A percentile compares a stretch with the other conserved stretches of the same genome.
Evolutionary conservation across 2,329 filamentous ascomycete species (phyloP).

Genomic region (Calonectria pseudoturangicola): DNA sequence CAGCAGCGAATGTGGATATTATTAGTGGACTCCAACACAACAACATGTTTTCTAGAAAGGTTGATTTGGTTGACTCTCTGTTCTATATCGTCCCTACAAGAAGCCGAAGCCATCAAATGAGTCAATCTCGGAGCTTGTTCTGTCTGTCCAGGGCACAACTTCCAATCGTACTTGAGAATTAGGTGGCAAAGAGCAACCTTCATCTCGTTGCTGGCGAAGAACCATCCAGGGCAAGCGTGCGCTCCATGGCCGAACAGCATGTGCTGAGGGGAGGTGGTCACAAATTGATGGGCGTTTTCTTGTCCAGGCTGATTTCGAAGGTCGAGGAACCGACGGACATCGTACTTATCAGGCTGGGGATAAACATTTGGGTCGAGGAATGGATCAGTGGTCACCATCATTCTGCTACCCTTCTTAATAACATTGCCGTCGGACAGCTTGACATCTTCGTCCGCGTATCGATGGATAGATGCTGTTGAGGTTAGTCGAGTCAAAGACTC

Average conservation of each 20-base stretch:
- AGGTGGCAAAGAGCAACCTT: slow-evolving; percentile 71
- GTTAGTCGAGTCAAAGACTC: neutral
- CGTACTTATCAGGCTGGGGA: slow-evolving; percentile 62
- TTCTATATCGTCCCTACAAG: too few species aligned
- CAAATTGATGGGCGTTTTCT: slow-evolving; percentile 62
- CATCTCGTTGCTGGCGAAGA: slow-evolving; percentile 70
- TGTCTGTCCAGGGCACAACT: slow-evolving; percentile 51
- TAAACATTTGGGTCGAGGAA: slow-evolving; percentile 20
- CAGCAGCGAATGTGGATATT: too few species aligned
- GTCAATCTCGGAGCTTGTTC: neutral
- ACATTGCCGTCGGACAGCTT: slow-evolving; percentile 8
- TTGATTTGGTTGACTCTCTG: too few species aligned
- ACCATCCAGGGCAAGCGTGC: slow-evolving; percentile 71
- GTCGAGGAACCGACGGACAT: slow-evolving; percentile 67
- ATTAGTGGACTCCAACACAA: too few species aligned
- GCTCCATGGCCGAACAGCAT: slow-evolving; percentile 72
- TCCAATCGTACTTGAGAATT: slow-evolving; percentile 69
- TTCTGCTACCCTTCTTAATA: slow-evolving; percentile 14
- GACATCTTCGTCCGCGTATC: slow-evolving; percentile 23
- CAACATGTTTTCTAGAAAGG: too few species aligned
- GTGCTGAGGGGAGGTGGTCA: slow-evolving; percentile 67
- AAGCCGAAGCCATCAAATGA: too few species aligned
- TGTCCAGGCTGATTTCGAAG: slow-evolving; percentile 59
- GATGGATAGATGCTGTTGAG: slow-evolving; percentile 1
- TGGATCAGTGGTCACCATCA: slow-evolving; percentile 13